Evolutionary conservation across 352 stramenopile species (phyloP), one percentile per base, ranked within the genome.

Genomic region (Globisporangium polare): DNA sequence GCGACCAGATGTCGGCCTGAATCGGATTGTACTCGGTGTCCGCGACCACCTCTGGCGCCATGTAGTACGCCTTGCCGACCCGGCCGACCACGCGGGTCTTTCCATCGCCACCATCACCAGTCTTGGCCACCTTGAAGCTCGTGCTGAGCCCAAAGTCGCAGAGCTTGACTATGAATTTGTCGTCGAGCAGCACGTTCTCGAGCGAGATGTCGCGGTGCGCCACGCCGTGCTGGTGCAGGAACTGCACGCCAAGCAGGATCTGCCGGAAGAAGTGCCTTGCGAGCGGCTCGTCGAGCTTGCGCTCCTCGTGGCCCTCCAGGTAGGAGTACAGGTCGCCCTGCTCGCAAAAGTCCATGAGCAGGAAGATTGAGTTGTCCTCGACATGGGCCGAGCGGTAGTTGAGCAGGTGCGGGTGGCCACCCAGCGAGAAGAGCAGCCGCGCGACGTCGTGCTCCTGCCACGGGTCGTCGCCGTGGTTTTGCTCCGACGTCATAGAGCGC

Each of bases 301-400:
- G 42, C 22, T 42, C 62, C 35, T 8, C 24, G 26, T 49, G 54
- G 37, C 2, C 35, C 17, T 18, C 58, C n/a, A 83, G 31, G n/a
- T 77, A 69, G 26, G 69, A 67, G 13, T 77, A 74, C 18, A 92
- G 68, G 47, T 89, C 80, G 10, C 78, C 71, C 27, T 70, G 59
- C 1, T 63, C 60, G 60, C 82, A 90, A 54, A 73, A 86, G 43
- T 91, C 79, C 70, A 88, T 88, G 55, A 82, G 73, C 31, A 88
- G 64, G 29, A 78, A 78, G 43, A 83, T 67, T 18, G 61, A 71
- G 39, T 79, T 65, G 33, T 72, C 73, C 27, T 79, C 67, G 39
- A 86, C 67, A 22, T 74, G 80, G 41, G 77, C 76, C 45, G 62
- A 57, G 26, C 67, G 67, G 60, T 82, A 83, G 10, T 57, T 61